A percentile compares a stretch with the other conserved stretches of the same genome.
Evolutionary conservation across 2,329 filamentous ascomycete species (phyloP).

Genomic region (Aspergillus transmontanensis): DNA sequence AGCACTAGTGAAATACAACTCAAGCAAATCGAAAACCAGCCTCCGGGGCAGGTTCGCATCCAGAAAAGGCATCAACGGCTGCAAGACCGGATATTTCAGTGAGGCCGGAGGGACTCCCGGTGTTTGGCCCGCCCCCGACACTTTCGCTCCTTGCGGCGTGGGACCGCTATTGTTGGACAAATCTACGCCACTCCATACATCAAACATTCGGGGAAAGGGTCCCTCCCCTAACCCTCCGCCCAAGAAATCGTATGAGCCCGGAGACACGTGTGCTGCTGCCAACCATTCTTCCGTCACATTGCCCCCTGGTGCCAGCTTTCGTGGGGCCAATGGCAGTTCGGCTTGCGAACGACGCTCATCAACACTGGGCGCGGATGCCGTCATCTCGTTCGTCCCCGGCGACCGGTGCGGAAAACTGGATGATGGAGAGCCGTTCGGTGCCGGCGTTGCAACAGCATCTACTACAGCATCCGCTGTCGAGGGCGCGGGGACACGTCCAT

Average conservation of each 20-base stretch:
- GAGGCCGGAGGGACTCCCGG: constrained; percentile 33
- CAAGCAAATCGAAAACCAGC: constrained; percentile 83
- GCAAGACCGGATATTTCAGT: constrained; percentile 80
- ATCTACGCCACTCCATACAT: constrained; percentile 36
- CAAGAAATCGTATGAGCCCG: constrained; percentile 34
- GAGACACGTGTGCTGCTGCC: constrained; percentile 34
- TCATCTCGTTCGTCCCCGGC: constrained; percentile 31
- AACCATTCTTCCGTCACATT: constrained; percentile 39
- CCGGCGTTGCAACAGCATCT: constrained; percentile 20
- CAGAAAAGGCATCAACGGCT: constrained; percentile 79
- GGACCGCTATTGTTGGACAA: constrained; percentile 41
- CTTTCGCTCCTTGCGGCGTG: constrained; percentile 56
- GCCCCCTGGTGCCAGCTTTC: constrained; percentile 18
- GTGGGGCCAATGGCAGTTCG: constrained; percentile 23
- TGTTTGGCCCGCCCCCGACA: constrained; percentile 57
- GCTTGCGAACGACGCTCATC: constrained; percentile 31
- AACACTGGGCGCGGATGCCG: constrained; percentile 31
- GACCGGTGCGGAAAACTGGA: constrained; percentile 30
- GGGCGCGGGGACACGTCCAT: background rate
- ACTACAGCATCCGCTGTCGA: constrained; percentile 11
- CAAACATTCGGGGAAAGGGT: constrained; percentile 31
- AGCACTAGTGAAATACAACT: constrained; percentile 88
- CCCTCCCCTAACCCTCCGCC: constrained; percentile 29
- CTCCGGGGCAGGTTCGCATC: constrained; percentile 74
- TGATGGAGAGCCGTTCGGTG: constrained; percentile 26